Base-by-base conservation (phyloP, 495 filamentous ascomycete genomes). In the Penicillium pulvis region DNA sequence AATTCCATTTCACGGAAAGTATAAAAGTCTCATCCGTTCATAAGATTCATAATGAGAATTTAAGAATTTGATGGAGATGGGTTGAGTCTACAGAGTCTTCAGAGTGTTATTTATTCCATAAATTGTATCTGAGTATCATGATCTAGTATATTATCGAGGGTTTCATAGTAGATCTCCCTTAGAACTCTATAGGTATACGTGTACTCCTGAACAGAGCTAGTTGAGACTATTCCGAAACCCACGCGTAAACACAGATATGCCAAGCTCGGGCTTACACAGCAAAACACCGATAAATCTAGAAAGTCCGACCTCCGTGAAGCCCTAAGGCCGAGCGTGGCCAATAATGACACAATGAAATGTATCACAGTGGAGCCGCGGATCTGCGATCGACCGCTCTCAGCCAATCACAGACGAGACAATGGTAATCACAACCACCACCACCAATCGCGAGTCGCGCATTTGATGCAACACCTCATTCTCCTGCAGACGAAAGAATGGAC, bases 331-430 rank as follows among this genome's bases (percentile, higher is more conserved):
- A 47, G 28, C 3, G 33, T 12, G 33, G 35, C 49, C 49, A 52
- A 52, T 52, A n/a, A 41, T 52, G 49, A 52, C 35, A 24, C 35
- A 52, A 52, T 36, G 31, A 16, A 41, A 51, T 50, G 28, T 23
- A 19, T 3, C 14, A 33, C 19, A 35, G 48, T 26, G 36, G 52
- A 30, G 52, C 36, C 17, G 23, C 24, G 24, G 9, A 33, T 11
- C 28, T 24, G 24, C 6, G 53, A 55, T 55, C 53, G n/a, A 20
- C 24, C 16, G 10, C 0, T 1, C n/a, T 24, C 12, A 39, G 6
- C 54, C 54, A 56, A 19, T 56, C 26, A 56, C 14, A 48, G n/a
- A 17, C 31, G 7, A 49, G 17, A 9, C 26, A 49, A 56, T 56
- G 31, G 54, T 56, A 24, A 56, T 48, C 54, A 56, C 23, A 16